Conservation (phyloP, 768 basidiomycete genomes). For the Boletellus emodensis region DNA sequence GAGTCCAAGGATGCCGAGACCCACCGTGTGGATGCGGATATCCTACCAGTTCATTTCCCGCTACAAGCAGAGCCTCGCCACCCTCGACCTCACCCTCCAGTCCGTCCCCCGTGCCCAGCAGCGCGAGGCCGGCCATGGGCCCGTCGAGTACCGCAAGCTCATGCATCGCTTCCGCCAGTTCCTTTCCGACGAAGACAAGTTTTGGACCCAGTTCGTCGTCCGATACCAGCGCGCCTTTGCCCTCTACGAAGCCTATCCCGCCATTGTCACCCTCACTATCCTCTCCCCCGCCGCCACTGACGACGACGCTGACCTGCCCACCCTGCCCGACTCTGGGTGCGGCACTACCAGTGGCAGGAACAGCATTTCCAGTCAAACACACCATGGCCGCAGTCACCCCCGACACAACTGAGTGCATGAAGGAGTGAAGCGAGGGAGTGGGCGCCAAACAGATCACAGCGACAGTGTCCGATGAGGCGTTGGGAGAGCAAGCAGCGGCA, state of each 20-base stretch:
- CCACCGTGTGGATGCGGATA: constrained; percentile 90
- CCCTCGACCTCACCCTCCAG: constrained; percentile 58
- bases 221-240: constrained; percentile 70
- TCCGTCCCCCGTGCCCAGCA: constrained; percentile 35
- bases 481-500: too few species aligned
- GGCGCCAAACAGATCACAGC: too few species aligned
- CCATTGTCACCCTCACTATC: constrained; percentile 58
- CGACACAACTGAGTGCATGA: too few species aligned
- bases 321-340: constrained; percentile 21
- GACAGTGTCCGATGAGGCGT: too few species aligned
- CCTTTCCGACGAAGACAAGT: constrained; percentile 84
- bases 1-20: constrained; percentile 79
- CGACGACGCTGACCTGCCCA: constrained; percentile 33
- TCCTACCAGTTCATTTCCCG: constrained; percentile 79
- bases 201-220: constrained; percentile 79
- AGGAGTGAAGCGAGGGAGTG: too few species aligned
- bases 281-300: constrained; percentile 25
- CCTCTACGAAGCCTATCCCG: constrained; percentile 59
- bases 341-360: constrained; percentile 9
- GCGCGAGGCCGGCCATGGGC: constrained; percentile 45
- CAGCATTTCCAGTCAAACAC: constrained; percentile 15
- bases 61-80: constrained; percentile 73
- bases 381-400: constrained; percentile 51
- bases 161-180: constrained; percentile 87
- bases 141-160: constrained; percentile 82